Percentiles rank a stretch among this genome's conserved stretches.
phyloP scores from a whole-genome alignment of 768 basidiomycete species.

The Tricholoma sp. region DNA sequence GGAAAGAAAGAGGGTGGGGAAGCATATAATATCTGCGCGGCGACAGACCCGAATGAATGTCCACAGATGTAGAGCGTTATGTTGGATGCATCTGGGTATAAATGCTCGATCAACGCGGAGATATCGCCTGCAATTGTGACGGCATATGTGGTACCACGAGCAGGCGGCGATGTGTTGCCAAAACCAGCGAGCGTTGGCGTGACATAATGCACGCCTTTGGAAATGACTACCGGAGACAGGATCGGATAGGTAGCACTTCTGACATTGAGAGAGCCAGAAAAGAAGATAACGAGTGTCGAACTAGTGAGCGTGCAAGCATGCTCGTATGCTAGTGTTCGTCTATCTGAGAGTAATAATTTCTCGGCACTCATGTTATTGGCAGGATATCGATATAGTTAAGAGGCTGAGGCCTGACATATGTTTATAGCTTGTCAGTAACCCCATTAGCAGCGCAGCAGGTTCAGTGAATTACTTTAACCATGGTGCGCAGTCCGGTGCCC shows the following conservation, averaged over 20 bases:
- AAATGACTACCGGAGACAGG: constrained; percentile 18
- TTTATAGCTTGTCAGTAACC: no score
- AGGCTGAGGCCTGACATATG: no score
- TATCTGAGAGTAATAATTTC: constrained; percentile 16
- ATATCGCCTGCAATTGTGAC: constrained; percentile 31
- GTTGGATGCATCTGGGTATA: constrained; percentile 29
- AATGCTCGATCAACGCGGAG: constrained; percentile 32
- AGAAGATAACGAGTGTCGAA: constrained; percentile 33
- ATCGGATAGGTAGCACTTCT: constrained; percentile 23
- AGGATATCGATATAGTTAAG: background rate
- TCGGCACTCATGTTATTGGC: constrained; percentile 7
- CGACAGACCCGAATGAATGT: constrained; percentile 41
- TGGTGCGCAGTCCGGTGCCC: no score
- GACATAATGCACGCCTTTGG: constrained; percentile 28
- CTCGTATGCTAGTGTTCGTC: constrained; percentile 35
- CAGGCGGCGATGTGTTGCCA: constrained; percentile 36
- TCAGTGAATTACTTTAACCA: no score
- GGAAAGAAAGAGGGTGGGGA: constrained; percentile 41
- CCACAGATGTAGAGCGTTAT: constrained; percentile 39
- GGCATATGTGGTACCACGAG: constrained; percentile 25
- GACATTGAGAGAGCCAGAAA: constrained; percentile 35
- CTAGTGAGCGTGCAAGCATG: constrained; percentile 31
- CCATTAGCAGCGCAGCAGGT: background rate
- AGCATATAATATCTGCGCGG: constrained; percentile 46
- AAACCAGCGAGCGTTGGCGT: constrained; percentile 44